Base-by-base conservation (phyloP, 2,329 filamentous ascomycete species). In the Aspergillus aculeatinus region DNA sequence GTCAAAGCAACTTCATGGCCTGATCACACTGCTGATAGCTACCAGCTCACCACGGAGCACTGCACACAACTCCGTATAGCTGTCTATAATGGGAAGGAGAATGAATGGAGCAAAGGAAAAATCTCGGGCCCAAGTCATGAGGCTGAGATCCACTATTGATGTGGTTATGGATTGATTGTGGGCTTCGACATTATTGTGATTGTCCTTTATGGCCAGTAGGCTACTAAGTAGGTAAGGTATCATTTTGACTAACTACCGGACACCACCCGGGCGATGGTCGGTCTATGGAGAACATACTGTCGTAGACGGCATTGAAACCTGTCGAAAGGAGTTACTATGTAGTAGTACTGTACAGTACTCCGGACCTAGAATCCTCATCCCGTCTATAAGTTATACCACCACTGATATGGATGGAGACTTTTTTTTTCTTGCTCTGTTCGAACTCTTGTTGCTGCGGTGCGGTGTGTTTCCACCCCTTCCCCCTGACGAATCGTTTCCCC, bases 131-230 rank as follows among this genome's bases (percentile, higher is more conserved):
- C 57, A 27, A 52, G 33, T 33, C 33, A 47, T 55, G 57, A 52
- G 52, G 57, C 52, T 50, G 31, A 51, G 57, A 59, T 59, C 57
- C 57, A 55, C 51, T 25, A 39, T 42, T n/a, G 39, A 44, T 10
- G 39, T 19, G 42, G 44, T 44, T 16, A 19, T 44, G 39, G 39
- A 19, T 19, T 44, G 39, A n/a, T 19, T 16, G 39, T 44, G 39
- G 39, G 39, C 33, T 35, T 35, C 33, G 5, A 35, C 33, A 35
- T 35, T 44, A n/a, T 44, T 44, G 39, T 16, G 16, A 16, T 19
- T 16, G 39, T 44, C 39, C 19, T 7, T 19, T 35, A 10, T 29
- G 27, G 27, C 9, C 6, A 29, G 27, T 29, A 29, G 33, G 14
- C 5, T 14, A 35, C 33, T 35, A 35, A 10, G 33, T 35, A 35